Conservation (phyloP, 2,329 filamentous ascomycete genomes). For the Talaromyces sp. region DNA sequence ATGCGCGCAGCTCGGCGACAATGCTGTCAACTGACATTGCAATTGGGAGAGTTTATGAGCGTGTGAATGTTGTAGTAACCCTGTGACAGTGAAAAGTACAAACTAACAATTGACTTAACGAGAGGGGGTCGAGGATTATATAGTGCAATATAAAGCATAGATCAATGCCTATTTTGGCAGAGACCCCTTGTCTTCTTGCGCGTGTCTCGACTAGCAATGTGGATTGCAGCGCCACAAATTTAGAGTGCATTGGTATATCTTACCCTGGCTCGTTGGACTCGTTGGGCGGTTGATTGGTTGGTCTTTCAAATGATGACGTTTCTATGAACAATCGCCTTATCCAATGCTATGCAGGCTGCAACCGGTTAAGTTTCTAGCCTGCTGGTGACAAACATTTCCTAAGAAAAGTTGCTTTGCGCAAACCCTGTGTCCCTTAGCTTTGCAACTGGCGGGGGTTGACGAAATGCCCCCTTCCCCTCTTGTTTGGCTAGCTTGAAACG, state of each 20-base stretch:
- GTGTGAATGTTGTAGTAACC: not conserved
- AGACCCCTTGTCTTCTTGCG: not conserved
- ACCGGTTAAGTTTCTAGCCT: no score
- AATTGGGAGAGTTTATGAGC: not conserved
- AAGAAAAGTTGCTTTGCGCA: not conserved
- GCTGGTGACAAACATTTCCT: not conserved
- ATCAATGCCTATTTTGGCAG: not conserved
- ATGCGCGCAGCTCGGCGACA: constrained; percentile 2
- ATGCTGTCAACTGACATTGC: constrained; percentile 1
- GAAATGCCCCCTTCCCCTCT: not conserved
- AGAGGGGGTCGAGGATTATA: not conserved
- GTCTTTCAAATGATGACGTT: no score
- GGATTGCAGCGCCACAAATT: not conserved
- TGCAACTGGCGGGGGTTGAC: not conserved
- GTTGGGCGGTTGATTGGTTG: no score
- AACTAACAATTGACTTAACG: not conserved
- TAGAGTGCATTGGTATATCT: not conserved
- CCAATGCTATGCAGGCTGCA: no score
- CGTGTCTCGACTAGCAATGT: not conserved
- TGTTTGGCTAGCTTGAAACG: not conserved
- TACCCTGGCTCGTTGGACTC: not conserved
- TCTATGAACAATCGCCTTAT: no score
- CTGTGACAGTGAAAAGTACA: not conserved
- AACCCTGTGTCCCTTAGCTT: not conserved
- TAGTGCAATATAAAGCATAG: not conserved